Evolutionary conservation across 2,329 filamentous ascomycete species (phyloP).

Genomic region (Pseudocercospora musae): DNA sequence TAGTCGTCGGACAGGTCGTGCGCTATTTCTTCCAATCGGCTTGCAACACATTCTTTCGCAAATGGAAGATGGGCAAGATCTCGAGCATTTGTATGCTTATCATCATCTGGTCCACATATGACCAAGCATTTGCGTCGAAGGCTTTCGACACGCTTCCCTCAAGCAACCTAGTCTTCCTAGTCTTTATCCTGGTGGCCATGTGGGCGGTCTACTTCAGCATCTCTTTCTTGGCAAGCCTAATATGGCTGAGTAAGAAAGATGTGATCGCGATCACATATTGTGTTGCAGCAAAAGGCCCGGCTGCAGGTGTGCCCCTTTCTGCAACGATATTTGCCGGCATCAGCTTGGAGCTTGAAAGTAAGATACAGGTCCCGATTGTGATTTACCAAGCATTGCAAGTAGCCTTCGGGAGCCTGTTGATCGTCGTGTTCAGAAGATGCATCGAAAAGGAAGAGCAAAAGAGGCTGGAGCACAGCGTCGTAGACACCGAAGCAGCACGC

Average conservation of each 20-base stretch:
- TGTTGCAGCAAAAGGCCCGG: constrained; percentile 69
- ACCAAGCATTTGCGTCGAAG: constrained; percentile 61
- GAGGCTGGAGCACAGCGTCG: constrained; percentile 25
- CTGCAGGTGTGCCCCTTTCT: constrained; percentile 65
- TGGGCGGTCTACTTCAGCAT: constrained; percentile 62
- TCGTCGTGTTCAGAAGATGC: constrained; percentile 43
- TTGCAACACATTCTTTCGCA: constrained; percentile 52
- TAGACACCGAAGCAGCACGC: background rate
- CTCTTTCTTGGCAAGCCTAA: constrained; percentile 54
- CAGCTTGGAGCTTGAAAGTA: constrained; percentile 53
- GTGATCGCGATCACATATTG: constrained; percentile 71
- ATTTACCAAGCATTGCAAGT: constrained; percentile 52
- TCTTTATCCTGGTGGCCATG: constrained; percentile 64
- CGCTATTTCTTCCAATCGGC: constrained; percentile 55
- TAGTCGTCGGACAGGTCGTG: constrained; percentile 59
- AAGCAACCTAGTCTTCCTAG: constrained; percentile 62
- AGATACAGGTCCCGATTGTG: constrained; percentile 62
- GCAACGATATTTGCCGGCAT: constrained; percentile 64
- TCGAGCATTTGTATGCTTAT: constrained; percentile 46
- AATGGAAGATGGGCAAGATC: constrained; percentile 46
- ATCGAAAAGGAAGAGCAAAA: constrained; percentile 55
- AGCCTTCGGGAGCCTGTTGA: constrained; percentile 41
- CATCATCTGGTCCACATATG: constrained; percentile 64
- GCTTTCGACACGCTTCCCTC: constrained; percentile 58
- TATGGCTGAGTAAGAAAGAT: constrained; percentile 58